These are phyloP conservation scores for Telopea speciosissima DNA, from an alignment of 177 flowering plant genomes.

Conservation along the genomic window DNA sequence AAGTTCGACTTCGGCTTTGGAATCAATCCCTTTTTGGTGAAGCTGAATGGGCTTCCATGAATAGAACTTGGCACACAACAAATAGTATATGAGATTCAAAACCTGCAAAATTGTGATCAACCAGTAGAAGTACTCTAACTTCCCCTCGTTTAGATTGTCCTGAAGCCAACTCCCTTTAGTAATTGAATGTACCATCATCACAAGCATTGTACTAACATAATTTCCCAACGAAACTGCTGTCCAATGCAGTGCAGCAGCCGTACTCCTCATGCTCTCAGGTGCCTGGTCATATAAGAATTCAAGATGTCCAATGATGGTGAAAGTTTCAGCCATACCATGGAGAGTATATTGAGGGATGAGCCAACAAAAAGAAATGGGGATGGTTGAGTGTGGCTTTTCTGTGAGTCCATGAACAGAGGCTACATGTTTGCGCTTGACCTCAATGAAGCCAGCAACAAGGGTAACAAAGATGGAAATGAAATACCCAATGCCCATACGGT, in stretches of 20 bases:
- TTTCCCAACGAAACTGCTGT: slow-evolving; percentile 45
- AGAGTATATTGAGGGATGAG: slow-evolving; percentile 57
- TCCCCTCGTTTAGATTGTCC: slow-evolving; percentile 54
- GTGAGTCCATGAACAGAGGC: slow-evolving; percentile 30
- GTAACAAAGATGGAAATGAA: slow-evolving; percentile 41
- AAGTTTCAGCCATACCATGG: slow-evolving; percentile 65
- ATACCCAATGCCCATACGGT: slow-evolving; percentile 46
- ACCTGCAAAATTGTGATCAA: slow-evolving; percentile 47
- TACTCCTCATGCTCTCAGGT: slow-evolving; percentile 75
- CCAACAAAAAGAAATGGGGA: slow-evolving; percentile 56
- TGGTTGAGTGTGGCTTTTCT: slow-evolving; percentile 15
- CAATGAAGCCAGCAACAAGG: slow-evolving; percentile 37
- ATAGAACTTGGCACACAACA: slow-evolving; percentile 44
- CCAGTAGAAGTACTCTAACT: slow-evolving; percentile 69
- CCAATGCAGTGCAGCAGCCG: slow-evolving; percentile 58
- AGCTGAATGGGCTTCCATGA: slow-evolving; percentile 52
- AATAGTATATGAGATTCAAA: slow-evolving; percentile 46
- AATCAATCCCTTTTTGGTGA: slow-evolving; percentile 9
- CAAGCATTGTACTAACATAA: slow-evolving; percentile 45
- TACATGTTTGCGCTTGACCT: slow-evolving; percentile 29
- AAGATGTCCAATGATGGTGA: slow-evolving; percentile 66
- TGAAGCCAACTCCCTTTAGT: slow-evolving; percentile 68
- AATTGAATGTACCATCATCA: slow-evolving; percentile 43
- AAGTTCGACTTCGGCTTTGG: slow-evolving; percentile 28
- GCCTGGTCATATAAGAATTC: slow-evolving; percentile 73